These are phyloP conservation scores for Trichoderma polysporum DNA, from an alignment of 2,329 filamentous ascomycete species.

Conservation along the genomic window DNA sequence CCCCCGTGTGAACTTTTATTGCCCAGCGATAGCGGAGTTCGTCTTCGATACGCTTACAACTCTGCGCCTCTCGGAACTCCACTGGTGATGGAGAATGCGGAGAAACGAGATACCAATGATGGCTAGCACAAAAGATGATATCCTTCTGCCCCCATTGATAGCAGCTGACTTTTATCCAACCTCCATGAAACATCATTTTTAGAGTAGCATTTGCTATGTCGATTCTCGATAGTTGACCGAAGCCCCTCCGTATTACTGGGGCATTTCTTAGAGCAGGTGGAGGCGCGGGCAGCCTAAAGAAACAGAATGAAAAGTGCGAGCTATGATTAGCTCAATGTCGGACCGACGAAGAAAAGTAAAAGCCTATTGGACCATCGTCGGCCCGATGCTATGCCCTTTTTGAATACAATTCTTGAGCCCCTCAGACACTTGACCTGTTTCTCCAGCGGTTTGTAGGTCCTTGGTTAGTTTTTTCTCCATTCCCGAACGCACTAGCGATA, in stretches of 20 bases:
- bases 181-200: too few species aligned
- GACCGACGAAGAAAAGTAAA: not conserved
- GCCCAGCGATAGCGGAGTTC: not conserved
- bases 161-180: not conserved
- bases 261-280: not conserved
- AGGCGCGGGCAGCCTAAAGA: not conserved
- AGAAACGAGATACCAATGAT: too few species aligned
- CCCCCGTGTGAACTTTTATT: not conserved
- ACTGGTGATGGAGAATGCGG: not conserved
- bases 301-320: not conserved
- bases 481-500: not conserved
- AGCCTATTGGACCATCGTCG: not conserved
- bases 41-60: not conserved
- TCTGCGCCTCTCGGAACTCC: not conserved
- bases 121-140: too few species aligned
- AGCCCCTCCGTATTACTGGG: not conserved
- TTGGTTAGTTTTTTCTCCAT: not conserved
- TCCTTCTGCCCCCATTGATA: not conserved
- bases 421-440: not conserved
- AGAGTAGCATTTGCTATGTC: not conserved
- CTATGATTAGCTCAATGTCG: conserved; percentile 14
- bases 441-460: not conserved
- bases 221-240: not conserved
- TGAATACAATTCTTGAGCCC: not conserved
- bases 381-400: conserved; percentile 11